Conservation (phyloP, 1,284 basidiomycete genomes). For the Fomitopsis palustris region DNA sequence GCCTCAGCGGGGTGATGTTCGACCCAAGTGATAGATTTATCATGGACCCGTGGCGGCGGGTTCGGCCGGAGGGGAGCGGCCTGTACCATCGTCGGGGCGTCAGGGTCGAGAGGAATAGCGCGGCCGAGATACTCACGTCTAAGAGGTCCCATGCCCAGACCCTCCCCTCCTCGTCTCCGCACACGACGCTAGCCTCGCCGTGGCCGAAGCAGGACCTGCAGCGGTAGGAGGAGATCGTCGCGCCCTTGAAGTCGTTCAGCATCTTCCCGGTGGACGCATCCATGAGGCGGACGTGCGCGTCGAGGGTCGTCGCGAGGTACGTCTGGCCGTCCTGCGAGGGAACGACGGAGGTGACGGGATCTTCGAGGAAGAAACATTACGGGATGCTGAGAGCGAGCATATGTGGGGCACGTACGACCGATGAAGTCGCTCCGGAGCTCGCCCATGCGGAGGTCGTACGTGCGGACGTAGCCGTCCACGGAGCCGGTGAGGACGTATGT, state of each 20-base stretch:
- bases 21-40: slow-evolving; percentile 87
- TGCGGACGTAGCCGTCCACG: slow-evolving; percentile 88
- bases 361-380: slow-evolving; percentile 36
- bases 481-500: slow-evolving; percentile 78
- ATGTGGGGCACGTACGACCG: slow-evolving; percentile 53
- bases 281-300: slow-evolving; percentile 83
- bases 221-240: slow-evolving; percentile 72
- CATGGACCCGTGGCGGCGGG: slow-evolving; percentile 72
- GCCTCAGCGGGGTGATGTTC: slow-evolving; percentile 83
- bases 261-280: slow-evolving; percentile 82
- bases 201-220: slow-evolving; percentile 83
- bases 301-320: slow-evolving; percentile 79
- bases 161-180: slow-evolving; percentile 86
- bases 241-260: slow-evolving; percentile 84
- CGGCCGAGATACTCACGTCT: slow-evolving; percentile 53
- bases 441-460: slow-evolving; percentile 93
- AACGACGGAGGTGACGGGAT: slow-evolving; percentile 80
- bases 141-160: slow-evolving; percentile 94
- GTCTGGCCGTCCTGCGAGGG: slow-evolving; percentile 75
- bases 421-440: slow-evolving; percentile 86
- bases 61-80: slow-evolving; percentile 62
- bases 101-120: background rate
- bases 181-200: slow-evolving; percentile 78
- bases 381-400: background rate
- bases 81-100: slow-evolving; percentile 33